Evolutionary conservation across 345 rosid genomes (phyloP).

Genomic region (Rubroshorea leprosula): DNA sequence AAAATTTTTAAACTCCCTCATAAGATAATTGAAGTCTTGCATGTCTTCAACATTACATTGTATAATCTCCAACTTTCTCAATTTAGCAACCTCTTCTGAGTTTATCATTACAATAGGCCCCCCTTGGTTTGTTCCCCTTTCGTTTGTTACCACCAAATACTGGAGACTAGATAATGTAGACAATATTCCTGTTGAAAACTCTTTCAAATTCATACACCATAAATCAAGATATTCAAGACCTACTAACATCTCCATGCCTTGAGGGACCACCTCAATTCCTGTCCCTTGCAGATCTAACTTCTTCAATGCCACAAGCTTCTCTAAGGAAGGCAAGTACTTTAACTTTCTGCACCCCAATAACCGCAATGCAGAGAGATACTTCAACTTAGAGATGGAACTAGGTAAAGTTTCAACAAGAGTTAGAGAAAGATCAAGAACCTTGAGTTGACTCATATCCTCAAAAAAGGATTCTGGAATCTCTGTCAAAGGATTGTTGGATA

Average conservation of each 20-base stretch:
- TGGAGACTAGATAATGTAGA: constrained; percentile 7
- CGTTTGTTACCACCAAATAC: constrained; percentile 1
- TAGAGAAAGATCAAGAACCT: not conserved
- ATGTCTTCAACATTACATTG: not conserved
- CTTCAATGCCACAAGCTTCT: not conserved
- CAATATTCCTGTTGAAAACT: constrained; percentile 14
- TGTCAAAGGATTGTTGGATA: no score
- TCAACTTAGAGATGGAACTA: not conserved
- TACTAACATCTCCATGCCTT: constrained; percentile 15
- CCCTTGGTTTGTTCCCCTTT: no score
- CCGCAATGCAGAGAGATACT: not conserved
- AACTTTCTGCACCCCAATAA: not conserved
- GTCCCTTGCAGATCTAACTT: constrained; percentile 12
- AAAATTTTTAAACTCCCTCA: not conserved
- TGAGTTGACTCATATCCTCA: not conserved
- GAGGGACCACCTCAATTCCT: constrained; percentile 10
- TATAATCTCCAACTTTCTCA: constrained; percentile 9
- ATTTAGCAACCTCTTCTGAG: constrained; percentile 7
- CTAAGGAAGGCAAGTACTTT: not conserved
- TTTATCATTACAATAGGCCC: not conserved
- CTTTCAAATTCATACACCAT: not conserved
- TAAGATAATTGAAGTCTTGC: not conserved
- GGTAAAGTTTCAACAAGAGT: not conserved
- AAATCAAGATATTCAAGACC: constrained; percentile 10
- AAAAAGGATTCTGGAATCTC: not conserved